Conservation (phyloP, 768 basidiomycete species). For the Mycena latifolia region DNA sequence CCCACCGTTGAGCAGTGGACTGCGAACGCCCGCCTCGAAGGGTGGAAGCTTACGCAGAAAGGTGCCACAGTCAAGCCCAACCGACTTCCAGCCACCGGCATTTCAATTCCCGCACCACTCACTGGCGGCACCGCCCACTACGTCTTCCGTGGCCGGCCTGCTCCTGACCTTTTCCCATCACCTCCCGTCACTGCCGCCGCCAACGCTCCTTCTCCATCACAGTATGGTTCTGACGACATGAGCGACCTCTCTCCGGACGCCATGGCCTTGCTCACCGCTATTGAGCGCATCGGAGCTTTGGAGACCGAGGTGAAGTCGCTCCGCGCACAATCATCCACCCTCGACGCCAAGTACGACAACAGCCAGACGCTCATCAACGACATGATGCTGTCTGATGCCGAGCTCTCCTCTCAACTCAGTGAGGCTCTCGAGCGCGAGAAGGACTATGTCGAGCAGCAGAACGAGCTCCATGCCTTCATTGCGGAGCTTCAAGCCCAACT, state of each 20-base stretch:
- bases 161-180: background rate
- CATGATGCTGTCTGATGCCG: no score
- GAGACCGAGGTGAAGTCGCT: background rate
- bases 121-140: background rate
- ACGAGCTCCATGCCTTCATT: background rate
- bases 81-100: no score
- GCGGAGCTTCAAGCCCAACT: background rate
- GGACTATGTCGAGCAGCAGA: background rate
- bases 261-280: background rate
- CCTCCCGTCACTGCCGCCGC: no score
- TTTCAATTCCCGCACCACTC: no score
- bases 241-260: background rate
- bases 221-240: background rate
- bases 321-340: no score
- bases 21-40: background rate
- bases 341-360: no score
- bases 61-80: no score
- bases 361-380: no score
- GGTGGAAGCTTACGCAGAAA: background rate
- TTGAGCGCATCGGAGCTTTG: background rate
- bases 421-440: no score
- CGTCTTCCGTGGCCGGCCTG: background rate
- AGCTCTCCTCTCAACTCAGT: no score
- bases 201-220: no score
- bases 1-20: constrained; percentile 13